Percentiles rank a stretch among this genome's conserved stretches.
phyloP scores from a whole-genome alignment of 768 basidiomycete genomes.

The Rhodotorula sphaerocarpa region DNA sequence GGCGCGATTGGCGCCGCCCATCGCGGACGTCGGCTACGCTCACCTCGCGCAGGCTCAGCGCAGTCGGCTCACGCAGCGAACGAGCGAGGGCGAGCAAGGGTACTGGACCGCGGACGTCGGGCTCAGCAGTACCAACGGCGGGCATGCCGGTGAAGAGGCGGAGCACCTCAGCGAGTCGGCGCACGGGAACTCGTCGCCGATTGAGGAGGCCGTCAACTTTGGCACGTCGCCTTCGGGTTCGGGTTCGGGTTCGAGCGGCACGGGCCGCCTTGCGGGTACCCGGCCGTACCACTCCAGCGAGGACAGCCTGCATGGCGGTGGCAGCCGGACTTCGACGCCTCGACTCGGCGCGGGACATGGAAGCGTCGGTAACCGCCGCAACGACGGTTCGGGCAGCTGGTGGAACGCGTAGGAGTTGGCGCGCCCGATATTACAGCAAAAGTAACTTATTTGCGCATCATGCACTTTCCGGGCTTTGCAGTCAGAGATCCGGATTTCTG shows the following conservation, averaged over 20 bases:
- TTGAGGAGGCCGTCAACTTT: constrained; percentile 20
- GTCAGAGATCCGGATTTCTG: too few species aligned
- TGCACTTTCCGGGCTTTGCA: too few species aligned
- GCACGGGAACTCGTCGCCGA: neutral
- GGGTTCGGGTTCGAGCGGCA: constrained; percentile 18
- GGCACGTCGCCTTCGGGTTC: too few species aligned
- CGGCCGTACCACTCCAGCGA: neutral
- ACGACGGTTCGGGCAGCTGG: constrained; percentile 25
- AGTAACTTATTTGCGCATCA: constrained; percentile 5
- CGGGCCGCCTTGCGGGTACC: neutral
- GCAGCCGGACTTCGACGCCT: constrained; percentile 17
- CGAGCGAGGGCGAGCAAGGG: constrained; percentile 16
- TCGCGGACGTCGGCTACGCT: constrained; percentile 12
- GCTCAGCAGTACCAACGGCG: constrained; percentile 6
- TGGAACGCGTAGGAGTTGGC: constrained; percentile 4
- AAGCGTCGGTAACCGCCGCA: constrained; percentile 9
- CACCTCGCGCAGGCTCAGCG: neutral
- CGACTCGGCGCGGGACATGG: constrained; percentile 27
- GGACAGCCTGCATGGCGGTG: neutral
- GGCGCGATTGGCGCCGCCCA: constrained; percentile 9
- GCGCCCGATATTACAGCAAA: too few species aligned
- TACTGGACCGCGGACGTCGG: constrained; percentile 28
- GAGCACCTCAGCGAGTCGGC: constrained; percentile 17
- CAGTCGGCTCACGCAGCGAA: constrained; percentile 6
- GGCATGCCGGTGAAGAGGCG: neutral